These are phyloP conservation scores for Dissophora ornata DNA, from an alignment of 192 early-diverging fungal genomes.

Conservation along the genomic window DNA sequence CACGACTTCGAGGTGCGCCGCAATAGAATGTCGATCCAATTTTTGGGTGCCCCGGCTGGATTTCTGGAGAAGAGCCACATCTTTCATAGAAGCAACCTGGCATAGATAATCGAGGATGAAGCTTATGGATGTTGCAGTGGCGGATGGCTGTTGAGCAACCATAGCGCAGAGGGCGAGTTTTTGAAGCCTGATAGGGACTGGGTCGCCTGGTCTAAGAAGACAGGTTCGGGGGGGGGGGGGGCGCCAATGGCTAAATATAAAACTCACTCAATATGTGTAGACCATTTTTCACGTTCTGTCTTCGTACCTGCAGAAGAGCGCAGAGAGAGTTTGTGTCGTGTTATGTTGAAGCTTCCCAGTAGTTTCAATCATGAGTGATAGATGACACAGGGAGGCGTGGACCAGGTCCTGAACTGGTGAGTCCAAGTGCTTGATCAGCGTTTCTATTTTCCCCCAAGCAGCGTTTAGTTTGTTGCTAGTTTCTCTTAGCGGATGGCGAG, in stretches of 20 bases:
- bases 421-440: slow-evolving; percentile 32
- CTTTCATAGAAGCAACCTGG: slow-evolving; percentile 25
- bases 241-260: too few relatives aligned
- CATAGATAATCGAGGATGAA: slow-evolving; percentile 28
- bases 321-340: background rate
- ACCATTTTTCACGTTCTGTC: background rate
- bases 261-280: too few relatives aligned
- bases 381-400: slow-evolving; percentile 25
- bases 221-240: too few relatives aligned
- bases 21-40: slow-evolving; percentile 12
- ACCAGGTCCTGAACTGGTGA: slow-evolving; percentile 23
- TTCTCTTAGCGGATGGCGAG: too few relatives aligned
- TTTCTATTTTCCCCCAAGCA: slow-evolving; percentile 10
- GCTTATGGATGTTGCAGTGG: too few relatives aligned
- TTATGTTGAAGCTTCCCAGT: slow-evolving; percentile 16
- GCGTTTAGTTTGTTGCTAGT: too few relatives aligned
- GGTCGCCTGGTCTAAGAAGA: slow-evolving; percentile 14
- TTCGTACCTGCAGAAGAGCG: slow-evolving; percentile 18
- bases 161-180: slow-evolving; percentile 18
- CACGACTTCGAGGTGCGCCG: slow-evolving; percentile 10
- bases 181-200: slow-evolving; percentile 20
- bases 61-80: background rate
- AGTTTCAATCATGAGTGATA: slow-evolving; percentile 15
- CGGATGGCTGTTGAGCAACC: slow-evolving; percentile 6
- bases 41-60: background rate